Conservation (phyloP, 78 protist species). For the Monocercomonoides exilis region DNA sequence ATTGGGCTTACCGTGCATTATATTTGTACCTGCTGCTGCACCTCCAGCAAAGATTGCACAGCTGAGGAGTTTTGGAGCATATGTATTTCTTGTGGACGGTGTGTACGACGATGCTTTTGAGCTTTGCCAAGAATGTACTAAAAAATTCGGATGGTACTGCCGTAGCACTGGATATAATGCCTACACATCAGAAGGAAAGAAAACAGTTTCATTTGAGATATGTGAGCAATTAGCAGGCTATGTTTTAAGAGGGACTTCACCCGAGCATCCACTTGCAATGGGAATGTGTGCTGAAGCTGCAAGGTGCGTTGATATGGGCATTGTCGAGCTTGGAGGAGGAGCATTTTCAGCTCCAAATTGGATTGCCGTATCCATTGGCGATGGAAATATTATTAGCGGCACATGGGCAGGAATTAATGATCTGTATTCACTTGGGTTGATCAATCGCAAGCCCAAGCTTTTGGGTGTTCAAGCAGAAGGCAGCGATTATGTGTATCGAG, state of each 20-base stretch:
- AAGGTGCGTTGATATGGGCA: background rate
- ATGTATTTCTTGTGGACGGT: constrained; percentile 35
- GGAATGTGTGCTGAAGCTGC: background rate
- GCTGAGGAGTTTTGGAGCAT: constrained; percentile 16
- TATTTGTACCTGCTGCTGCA: constrained; percentile 36
- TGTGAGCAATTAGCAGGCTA: constrained; percentile 38
- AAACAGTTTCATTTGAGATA: constrained; percentile 45
- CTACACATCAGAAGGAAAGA: constrained; percentile 49
- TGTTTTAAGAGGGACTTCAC: background rate
- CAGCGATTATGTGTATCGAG: background rate
- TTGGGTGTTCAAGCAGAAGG: constrained; percentile 21
- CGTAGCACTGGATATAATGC: constrained; percentile 36
- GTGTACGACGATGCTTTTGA: constrained; percentile 36
- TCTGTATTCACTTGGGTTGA: constrained; percentile 14
- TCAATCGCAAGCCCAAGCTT: constrained; percentile 32
- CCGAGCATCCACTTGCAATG: background rate
- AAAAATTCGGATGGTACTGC: constrained; percentile 27
- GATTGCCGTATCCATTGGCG: constrained; percentile 36
- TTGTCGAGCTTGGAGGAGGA: background rate
- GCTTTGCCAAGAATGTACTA: background rate
- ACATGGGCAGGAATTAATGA: constrained; percentile 36
- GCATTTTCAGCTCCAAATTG: constrained; percentile 30
- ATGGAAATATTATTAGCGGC: constrained; percentile 48
- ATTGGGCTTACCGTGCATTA: background rate
- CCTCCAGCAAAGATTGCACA: constrained; percentile 48